These are phyloP conservation scores for Pleurotus djamor DNA, from an alignment of 768 basidiomycete genomes.

Conservation along the genomic window DNA sequence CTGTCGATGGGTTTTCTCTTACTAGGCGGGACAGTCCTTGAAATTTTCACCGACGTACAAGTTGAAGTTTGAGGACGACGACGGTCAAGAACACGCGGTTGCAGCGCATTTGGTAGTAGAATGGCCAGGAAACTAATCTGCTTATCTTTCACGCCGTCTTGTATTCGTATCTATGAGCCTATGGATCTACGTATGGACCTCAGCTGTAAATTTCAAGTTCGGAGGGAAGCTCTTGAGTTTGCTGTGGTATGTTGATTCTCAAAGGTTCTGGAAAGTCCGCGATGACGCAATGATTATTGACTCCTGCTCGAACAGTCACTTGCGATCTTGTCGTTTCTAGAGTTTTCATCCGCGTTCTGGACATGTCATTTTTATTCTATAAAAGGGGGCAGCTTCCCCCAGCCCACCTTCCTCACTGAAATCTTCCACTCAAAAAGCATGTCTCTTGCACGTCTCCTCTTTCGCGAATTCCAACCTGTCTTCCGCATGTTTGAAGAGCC, in stretches of 20 bases:
- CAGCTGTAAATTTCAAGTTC: no score
- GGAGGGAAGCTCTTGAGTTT: not conserved
- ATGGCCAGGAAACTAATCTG: constrained; percentile 48
- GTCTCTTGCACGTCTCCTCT: constrained; percentile 64
- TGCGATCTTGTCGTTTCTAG: not conserved
- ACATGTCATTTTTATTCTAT: constrained; percentile 7
- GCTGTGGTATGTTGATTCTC: constrained; percentile 2
- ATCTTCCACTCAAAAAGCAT: constrained; percentile 18
- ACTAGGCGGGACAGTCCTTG: constrained; percentile 31
- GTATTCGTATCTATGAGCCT: not conserved
- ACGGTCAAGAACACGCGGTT: constrained; percentile 77
- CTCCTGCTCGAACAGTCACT: not conserved
- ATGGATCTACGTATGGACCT: not conserved
- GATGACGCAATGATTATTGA: not conserved
- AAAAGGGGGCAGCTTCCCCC: not conserved
- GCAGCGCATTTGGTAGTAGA: constrained; percentile 82
- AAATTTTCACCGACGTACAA: constrained; percentile 64
- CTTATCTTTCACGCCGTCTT: not conserved
- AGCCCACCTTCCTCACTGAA: not conserved
- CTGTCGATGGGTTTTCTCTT: not conserved
- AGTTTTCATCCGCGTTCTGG: constrained; percentile 6
- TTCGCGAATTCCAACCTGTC: constrained; percentile 72
- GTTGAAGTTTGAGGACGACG: constrained; percentile 87
- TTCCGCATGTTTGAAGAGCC: constrained; percentile 80
- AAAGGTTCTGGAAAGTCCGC: constrained; percentile 4